Evolutionary conservation across 352 stramenopile genomes (phyloP).

Genomic region (Phytophthora vignae): DNA sequence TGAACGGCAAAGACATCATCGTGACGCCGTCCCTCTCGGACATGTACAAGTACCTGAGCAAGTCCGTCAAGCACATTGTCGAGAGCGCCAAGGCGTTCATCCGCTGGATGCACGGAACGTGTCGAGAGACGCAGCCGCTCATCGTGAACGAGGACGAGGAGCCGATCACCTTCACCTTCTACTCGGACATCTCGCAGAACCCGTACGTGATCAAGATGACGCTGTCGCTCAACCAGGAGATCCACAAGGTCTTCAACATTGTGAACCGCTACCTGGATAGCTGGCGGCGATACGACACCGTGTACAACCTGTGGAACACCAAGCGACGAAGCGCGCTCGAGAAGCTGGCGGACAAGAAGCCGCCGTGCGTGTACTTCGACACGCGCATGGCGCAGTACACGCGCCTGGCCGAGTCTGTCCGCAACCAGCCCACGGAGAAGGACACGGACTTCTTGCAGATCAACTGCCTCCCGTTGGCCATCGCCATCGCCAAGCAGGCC

Average conservation of each 20-base stretch:
- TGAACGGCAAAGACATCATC: constrained; percentile 96
- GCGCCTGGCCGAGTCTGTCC: constrained; percentile 88
- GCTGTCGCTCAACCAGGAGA: constrained; percentile 93
- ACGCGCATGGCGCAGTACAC: constrained; percentile 93
- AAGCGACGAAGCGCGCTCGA: constrained; percentile 92
- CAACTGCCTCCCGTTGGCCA: constrained; percentile 90
- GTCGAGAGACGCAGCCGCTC: constrained; percentile 89
- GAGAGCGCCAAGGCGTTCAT: constrained; percentile 95
- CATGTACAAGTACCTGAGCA: constrained; percentile 97
- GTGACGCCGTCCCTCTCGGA: constrained; percentile 94
- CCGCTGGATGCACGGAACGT: constrained; percentile 96
- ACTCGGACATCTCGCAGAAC: constrained; percentile 95
- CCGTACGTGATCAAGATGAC: constrained; percentile 97
- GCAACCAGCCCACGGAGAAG: constrained; percentile 91
- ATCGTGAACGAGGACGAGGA: constrained; percentile 94
- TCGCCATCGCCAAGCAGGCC: constrained; percentile 92
- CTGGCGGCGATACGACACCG: constrained; percentile 94
- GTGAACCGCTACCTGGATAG: constrained; percentile 95
- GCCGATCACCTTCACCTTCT: constrained; percentile 94
- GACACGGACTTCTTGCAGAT: constrained; percentile 96
- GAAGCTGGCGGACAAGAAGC: constrained; percentile 93
- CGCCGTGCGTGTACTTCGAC: constrained; percentile 96
- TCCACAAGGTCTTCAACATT: constrained; percentile 95
- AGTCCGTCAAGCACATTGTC: constrained; percentile 94
- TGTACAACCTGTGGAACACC: constrained; percentile 95